Percentiles rank a stretch among this genome's conserved stretches.
Conservation (phyloP, 306 rosid genomes). For the Vigna reflexopilosa region DNA sequence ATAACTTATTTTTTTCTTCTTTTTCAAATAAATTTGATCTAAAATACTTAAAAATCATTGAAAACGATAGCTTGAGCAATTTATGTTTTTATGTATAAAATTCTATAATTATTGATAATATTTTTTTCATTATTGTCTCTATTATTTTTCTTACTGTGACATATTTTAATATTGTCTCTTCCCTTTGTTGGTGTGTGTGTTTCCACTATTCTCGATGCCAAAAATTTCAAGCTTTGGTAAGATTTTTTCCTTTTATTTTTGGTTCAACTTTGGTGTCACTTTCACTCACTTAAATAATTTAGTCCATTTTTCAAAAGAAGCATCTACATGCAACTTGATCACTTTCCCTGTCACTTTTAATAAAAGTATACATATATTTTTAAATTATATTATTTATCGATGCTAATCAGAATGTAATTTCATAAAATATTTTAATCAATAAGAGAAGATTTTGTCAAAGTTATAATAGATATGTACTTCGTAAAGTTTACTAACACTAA, state of each 20-base stretch:
- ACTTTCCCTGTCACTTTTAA: too few species aligned
- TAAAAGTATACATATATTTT: too few species aligned
- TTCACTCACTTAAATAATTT: conserved; percentile 4
- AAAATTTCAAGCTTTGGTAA: conserved; percentile 8
- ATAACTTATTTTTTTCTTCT: too few species aligned
- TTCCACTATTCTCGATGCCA: not conserved
- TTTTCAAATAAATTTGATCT: too few species aligned
- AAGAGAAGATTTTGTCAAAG: too few species aligned
- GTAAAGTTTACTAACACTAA: not conserved
- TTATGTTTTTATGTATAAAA: too few species aligned
- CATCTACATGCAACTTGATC: not conserved
- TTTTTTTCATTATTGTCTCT: too few species aligned
- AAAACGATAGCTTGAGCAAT: too few species aligned
- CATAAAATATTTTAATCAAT: not conserved
- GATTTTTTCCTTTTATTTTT: conserved; percentile 14
- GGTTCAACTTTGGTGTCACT: conserved; percentile 7
- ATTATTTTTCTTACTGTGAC: too few species aligned
- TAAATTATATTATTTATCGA: not conserved
- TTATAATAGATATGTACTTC: not conserved
- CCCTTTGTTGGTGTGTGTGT: not conserved
- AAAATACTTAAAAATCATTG: too few species aligned
- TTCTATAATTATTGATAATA: too few species aligned
- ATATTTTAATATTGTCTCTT: not conserved
- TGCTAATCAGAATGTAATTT: not conserved
- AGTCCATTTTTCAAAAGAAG: not conserved